Base-by-base conservation (phyloP, 331 rosid species). In the Dryas integrifolia region DNA sequence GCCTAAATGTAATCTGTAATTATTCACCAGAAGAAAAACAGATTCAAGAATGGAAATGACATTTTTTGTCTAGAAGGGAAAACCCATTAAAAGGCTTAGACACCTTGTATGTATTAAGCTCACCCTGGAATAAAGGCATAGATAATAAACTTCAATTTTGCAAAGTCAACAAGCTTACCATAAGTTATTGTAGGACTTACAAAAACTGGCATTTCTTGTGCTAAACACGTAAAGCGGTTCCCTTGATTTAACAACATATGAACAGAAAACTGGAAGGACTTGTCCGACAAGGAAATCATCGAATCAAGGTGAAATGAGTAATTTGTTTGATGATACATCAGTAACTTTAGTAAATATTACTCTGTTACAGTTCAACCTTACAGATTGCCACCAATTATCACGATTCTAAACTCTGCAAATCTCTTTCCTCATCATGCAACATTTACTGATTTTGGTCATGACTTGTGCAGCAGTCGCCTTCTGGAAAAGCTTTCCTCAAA, bases 311-410 rank as follows among this genome's bases (percentile, higher is more conserved):
- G 47, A 35, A 53, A 55, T 41, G 8, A 5, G 61, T 21, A 13
- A 67, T 4, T 12, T 12, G 24, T 58, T 76, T 48, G 62, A 67
- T 48, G 47, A 48, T 56, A 46, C 69, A 58, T 58, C 16, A 21
- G 14, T 66, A n/a, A 76, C 18, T 68, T 49, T 4, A 10, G 75
- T 68, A 68, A 55, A 24, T 47, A 43, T 7, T 7, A 66, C 11
- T 40, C 49, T n/a, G 55, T 58, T 43, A 21, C 21, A 68, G 65
- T 64, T 45, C 57, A 45, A 44, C 67, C 38, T 49, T 38, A 55
- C 35, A 62, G 7, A 40, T 40, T 21, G 40, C 48, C 52, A 43
- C 56, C 68, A 30, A 5, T 26, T 40, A 2, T 41, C n/a, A 58
- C 39, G 52, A 13, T 53, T 40, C 24, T 21, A 41, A 14, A 62